phyloP scores from a whole-genome alignment of 306 rosid species.

The Phaseolus lunatus region DNA sequence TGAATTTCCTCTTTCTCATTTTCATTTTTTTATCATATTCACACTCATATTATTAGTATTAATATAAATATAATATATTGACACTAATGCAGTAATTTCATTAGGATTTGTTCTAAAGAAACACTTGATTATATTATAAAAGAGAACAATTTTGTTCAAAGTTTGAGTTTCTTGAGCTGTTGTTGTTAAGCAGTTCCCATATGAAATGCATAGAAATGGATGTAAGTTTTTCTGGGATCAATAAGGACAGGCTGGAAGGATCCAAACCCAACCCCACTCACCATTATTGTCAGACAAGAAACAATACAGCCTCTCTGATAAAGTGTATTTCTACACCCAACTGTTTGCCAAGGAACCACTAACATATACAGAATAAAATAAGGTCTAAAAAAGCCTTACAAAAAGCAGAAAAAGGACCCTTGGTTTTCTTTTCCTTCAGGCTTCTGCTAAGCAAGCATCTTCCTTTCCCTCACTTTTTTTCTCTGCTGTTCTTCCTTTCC shows the following conservation, averaged over 20 bases:
- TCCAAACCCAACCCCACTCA: slow-evolving; percentile 66
- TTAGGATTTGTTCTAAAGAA: too few relatives aligned
- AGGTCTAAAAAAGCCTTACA: not conserved
- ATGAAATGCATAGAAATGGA: slow-evolving; percentile 39
- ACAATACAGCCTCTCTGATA: slow-evolving; percentile 7
- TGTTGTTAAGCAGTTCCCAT: slow-evolving; percentile 19
- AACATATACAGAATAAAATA: not conserved
- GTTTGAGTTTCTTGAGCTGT: not conserved
- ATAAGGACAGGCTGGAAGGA: slow-evolving; percentile 77
- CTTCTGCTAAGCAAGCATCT: slow-evolving; percentile 40
- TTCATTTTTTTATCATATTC: not conserved
- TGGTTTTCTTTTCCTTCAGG: slow-evolving; percentile 22
- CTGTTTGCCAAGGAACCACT: slow-evolving; percentile 8
- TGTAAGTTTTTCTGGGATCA: slow-evolving; percentile 49
- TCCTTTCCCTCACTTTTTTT: slow-evolving; percentile 8
- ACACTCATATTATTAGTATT: not conserved
- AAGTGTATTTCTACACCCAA: slow-evolving; percentile 25
- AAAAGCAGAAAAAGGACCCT: slow-evolving; percentile 28
- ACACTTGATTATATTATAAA: too few relatives aligned
- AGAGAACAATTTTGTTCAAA: not conserved
- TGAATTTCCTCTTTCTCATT: slow-evolving; percentile 1
- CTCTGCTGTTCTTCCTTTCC: not conserved
- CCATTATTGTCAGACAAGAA: slow-evolving; percentile 53
- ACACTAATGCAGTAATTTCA: too few relatives aligned
- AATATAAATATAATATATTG: not conserved